Evolutionary conservation across 2,329 filamentous ascomycete species (phyloP).

Genomic region (Dothideomycetes sp.): DNA sequence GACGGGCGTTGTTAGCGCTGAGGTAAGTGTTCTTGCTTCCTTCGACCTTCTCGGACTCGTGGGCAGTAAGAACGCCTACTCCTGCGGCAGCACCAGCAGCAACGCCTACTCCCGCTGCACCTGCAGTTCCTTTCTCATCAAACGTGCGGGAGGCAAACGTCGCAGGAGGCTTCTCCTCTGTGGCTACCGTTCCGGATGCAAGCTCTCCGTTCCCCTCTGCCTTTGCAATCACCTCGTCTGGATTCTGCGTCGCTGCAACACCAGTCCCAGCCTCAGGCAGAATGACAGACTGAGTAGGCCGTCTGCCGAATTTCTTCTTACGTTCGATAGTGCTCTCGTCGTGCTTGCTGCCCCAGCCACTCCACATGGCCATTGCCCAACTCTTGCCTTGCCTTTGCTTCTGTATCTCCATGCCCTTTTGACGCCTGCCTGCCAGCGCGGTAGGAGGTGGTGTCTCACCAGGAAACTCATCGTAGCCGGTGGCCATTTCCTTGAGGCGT

Average conservation of each 20-base stretch:
- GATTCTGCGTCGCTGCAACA: slow-evolving; percentile 3
- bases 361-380: slow-evolving; percentile 73
- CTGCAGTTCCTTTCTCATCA: not conserved
- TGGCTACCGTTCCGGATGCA: too few species aligned
- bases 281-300: slow-evolving; percentile 2
- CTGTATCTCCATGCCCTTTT: slow-evolving; percentile 35
- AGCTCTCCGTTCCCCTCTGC: not conserved
- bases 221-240: not conserved
- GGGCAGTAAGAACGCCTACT: not conserved
- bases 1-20: slow-evolving; percentile 47
- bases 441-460: slow-evolving; percentile 75
- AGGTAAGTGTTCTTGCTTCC: slow-evolving; percentile 33
- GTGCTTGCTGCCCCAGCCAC: slow-evolving; percentile 77
- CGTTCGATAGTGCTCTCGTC: slow-evolving; percentile 64
- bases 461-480: slow-evolving; percentile 58
- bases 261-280: slow-evolving; percentile 1
- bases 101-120: not conserved
- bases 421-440: slow-evolving; percentile 63
- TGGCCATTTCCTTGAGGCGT: slow-evolving; percentile 59
- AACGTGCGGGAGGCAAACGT: too few species aligned
- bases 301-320: slow-evolving; percentile 39
- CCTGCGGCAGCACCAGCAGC: not conserved
- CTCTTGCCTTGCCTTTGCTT: slow-evolving; percentile 35
- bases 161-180: too few species aligned
- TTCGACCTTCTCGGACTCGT: slow-evolving; percentile 12